Percentiles rank a stretch among this genome's conserved stretches.
Conservation (phyloP, 139 green algal species). For the Nannochloris sp. region DNA sequence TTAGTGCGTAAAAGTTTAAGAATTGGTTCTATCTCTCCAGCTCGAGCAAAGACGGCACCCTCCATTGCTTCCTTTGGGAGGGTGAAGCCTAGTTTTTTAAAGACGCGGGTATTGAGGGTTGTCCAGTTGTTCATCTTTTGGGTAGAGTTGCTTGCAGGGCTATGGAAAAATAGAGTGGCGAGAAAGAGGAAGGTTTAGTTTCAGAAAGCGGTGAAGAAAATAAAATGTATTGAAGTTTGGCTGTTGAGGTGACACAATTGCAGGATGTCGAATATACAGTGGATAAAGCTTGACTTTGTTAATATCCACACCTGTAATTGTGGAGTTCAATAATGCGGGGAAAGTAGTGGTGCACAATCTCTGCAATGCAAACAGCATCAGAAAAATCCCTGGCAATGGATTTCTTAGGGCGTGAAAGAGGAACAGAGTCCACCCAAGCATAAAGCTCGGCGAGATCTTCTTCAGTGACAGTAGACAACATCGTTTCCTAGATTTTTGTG, state of each 20-base stretch:
- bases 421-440: conserved; percentile 87
- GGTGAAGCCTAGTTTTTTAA: conserved; percentile 68
- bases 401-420: conserved; percentile 78
- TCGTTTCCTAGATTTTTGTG: too few relatives aligned
- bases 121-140: conserved; percentile 97
- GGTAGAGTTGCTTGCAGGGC: conserved; percentile 58
- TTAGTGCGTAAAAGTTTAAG: conserved; percentile 72
- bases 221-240: too few relatives aligned
- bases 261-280: not conserved
- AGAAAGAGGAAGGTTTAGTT: not conserved
- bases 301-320: conserved; percentile 77
- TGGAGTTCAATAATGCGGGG: conserved; percentile 86
- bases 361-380: conserved; percentile 83
- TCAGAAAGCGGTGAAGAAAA: not conserved
- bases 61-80: conserved; percentile 52
- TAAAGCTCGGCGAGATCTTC: conserved; percentile 76
- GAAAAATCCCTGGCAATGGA: conserved; percentile 88
- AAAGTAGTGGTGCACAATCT: conserved; percentile 76
- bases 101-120: conserved; percentile 83
- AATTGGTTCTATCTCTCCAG: conserved; percentile 66
- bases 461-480: too few relatives aligned
- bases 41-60: conserved; percentile 47
- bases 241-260: too few relatives aligned
- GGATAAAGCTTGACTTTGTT: not conserved
- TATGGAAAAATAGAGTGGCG: conserved; percentile 31